Evolutionary conservation across 2,329 filamentous ascomycete species (phyloP).

Genomic region (Hyphodiscus sp.): DNA sequence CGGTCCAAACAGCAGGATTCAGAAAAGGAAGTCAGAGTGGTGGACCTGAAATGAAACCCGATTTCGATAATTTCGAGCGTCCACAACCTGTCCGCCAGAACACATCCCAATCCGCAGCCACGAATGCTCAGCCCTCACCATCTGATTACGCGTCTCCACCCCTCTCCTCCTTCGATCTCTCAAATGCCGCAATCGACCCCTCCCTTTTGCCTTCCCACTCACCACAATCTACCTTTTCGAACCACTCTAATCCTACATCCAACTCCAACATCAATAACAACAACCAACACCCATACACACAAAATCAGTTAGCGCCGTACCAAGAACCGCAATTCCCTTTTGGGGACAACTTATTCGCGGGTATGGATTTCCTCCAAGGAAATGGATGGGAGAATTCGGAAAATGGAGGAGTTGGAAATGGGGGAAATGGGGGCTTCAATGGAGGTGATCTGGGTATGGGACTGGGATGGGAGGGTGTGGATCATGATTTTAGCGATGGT

Average conservation of each 20-base stretch:
- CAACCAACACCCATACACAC: not conserved
- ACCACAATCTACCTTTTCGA: not conserved
- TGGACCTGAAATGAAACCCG: not conserved
- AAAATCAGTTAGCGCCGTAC: constrained; percentile 8
- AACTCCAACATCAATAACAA: constrained; percentile 1
- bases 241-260: not conserved
- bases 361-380: constrained; percentile 23
- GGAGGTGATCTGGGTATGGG: constrained; percentile 17
- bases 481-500: constrained; percentile 26
- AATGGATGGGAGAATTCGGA: constrained; percentile 2
- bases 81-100: constrained; percentile 5
- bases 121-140: not conserved
- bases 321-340: constrained; percentile 19
- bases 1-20: not conserved
- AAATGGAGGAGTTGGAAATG: not conserved
- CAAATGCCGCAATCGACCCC: constrained; percentile 22
- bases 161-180: constrained; percentile 20
- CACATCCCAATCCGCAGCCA: not conserved
- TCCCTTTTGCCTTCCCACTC: constrained; percentile 21
- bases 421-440: constrained; percentile 6
- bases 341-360: constrained; percentile 2
- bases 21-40: not conserved
- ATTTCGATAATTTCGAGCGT: not conserved
- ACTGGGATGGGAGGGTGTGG: constrained; percentile 15
- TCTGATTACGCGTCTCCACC: constrained; percentile 24